Conservation (phyloP, 306 rosid species). For the Hippophae gyantsensis region DNA sequence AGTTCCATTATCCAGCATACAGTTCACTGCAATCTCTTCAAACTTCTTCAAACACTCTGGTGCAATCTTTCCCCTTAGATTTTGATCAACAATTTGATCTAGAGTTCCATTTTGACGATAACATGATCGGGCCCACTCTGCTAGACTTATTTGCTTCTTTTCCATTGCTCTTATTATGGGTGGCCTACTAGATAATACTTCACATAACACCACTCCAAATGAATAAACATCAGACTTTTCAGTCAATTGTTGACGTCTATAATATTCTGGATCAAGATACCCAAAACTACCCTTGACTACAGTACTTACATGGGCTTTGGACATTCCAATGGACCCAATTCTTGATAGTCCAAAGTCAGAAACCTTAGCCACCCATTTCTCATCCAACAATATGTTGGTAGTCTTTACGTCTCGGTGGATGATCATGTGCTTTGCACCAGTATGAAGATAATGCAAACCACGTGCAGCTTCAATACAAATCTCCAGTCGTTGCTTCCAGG, state of each 20-base stretch:
- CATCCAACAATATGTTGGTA: conserved; percentile 24
- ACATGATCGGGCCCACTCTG: conserved; percentile 27
- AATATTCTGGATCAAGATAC: conserved; percentile 42
- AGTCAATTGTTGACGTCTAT: conserved; percentile 10
- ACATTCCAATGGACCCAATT: conserved; percentile 6
- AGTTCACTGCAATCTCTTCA: conserved; percentile 5
- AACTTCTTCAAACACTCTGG: conserved; percentile 5
- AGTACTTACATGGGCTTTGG: conserved; percentile 25
- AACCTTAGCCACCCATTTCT: conserved; percentile 32
- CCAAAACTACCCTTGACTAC: conserved; percentile 40
- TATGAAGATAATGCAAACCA: conserved; percentile 26
- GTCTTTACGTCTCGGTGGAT: conserved; percentile 35
- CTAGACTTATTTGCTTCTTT: conserved; percentile 18
- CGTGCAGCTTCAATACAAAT: conserved; percentile 21
- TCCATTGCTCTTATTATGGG: conserved; percentile 21
- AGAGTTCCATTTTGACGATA: not conserved
- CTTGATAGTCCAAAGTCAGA: conserved; percentile 39
- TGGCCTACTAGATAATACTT: conserved; percentile 30
- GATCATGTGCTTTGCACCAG: not conserved
- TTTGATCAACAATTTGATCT: conserved; percentile 9
- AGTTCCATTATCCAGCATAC: conserved; percentile 13
- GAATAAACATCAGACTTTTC: conserved; percentile 44
- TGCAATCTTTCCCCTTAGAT: conserved; percentile 12
- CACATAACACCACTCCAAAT: conserved; percentile 36
- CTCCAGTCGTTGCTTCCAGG: conserved; percentile 20